A percentile compares a stretch with the other conserved stretches of the same genome.
Conservation (phyloP, 73 alveolate genomes). For the Tetrahymena borealis region DNA sequence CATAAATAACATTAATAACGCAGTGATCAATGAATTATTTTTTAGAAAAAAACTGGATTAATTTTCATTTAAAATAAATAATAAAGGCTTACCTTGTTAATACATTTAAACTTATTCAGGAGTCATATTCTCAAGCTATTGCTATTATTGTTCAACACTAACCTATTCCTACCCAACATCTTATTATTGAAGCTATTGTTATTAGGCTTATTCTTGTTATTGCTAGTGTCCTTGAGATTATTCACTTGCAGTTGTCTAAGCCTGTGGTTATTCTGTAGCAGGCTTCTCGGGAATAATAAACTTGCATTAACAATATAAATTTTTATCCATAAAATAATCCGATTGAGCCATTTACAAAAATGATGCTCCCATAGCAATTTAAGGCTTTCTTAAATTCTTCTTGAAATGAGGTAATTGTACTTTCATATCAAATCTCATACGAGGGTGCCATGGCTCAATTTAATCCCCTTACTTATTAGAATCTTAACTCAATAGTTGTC, state of each 20-base stretch:
- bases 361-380: neutral
- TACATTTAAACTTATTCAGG: neutral
- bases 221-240: neutral
- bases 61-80: neutral
- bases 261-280: neutral
- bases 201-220: neutral
- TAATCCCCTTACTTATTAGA: neutral
- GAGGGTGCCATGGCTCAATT: neutral
- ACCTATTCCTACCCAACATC: neutral
- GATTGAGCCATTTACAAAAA: neutral
- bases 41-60: no score
- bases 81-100: neutral
- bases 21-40: no score
- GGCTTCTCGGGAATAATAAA: conserved; percentile 1
- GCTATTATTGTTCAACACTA: neutral
- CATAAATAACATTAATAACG: no score
- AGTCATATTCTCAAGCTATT: neutral
- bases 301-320: neutral
- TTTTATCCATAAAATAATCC: neutral
- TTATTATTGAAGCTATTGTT: neutral
- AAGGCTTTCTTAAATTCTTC: neutral
- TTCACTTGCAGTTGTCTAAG: neutral
- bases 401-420: neutral
- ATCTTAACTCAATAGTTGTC: neutral
- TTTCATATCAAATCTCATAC: neutral